A percentile compares a stretch with the other conserved stretches of the same genome.
These are phyloP conservation scores for Ilyonectria sp. DNA, from an alignment of 2,329 filamentous ascomycete genomes.

Conservation along the genomic window DNA sequence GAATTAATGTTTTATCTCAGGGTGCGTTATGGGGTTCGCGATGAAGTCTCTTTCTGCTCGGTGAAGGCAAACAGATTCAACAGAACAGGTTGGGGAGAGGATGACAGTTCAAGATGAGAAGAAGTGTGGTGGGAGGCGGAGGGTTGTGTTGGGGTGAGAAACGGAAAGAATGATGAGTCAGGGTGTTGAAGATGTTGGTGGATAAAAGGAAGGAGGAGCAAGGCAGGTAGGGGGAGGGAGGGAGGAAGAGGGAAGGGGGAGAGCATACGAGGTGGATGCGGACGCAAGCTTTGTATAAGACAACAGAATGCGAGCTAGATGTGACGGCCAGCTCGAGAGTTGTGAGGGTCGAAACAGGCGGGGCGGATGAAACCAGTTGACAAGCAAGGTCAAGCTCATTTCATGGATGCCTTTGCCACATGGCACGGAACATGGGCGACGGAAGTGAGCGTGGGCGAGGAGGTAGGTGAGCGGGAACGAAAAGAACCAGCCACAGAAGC, in stretches of 20 bases:
- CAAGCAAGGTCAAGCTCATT: conserved; percentile 62
- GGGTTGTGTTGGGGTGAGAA: conserved; percentile 11
- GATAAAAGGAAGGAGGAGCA: conserved; percentile 6
- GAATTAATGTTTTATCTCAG: conserved; percentile 32
- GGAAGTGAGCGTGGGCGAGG: conserved; percentile 54
- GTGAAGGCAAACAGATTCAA: conserved; percentile 10
- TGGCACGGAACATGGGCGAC: conserved; percentile 44
- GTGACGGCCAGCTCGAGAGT: conserved; percentile 63
- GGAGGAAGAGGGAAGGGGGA: conserved; percentile 37
- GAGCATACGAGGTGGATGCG: conserved; percentile 44
- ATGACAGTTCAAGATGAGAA: background rate
- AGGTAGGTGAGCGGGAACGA: conserved; percentile 20
- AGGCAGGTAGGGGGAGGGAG: conserved; percentile 7
- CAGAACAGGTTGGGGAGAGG: conserved; percentile 2
- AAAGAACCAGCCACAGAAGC: conserved; percentile 8
- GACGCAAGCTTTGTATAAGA: conserved; percentile 46
- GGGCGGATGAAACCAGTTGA: conserved; percentile 60
- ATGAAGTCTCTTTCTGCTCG: conserved; percentile 34
- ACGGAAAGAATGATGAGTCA: conserved; percentile 1
- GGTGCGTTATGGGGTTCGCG: conserved; percentile 33
- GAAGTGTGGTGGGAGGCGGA: conserved; percentile 2
- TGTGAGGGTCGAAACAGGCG: conserved; percentile 56
- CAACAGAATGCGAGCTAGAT: conserved; percentile 57
- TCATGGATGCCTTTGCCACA: conserved; percentile 53
- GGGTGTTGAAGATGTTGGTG: background rate